These are phyloP conservation scores for Fusarium dlaminii DNA, from an alignment of 2,329 filamentous ascomycete genomes.

Conservation along the genomic window DNA sequence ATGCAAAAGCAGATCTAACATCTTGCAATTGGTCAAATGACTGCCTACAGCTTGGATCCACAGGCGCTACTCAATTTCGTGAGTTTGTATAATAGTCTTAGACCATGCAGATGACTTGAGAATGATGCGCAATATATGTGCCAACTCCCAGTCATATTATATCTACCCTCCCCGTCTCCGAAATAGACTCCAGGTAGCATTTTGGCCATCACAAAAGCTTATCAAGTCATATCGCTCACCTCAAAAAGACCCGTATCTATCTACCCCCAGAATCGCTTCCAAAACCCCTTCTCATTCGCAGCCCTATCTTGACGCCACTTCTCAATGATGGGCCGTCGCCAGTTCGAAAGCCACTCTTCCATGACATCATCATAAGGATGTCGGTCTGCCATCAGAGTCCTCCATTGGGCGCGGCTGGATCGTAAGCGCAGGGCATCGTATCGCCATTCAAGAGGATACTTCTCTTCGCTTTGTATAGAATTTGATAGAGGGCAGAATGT, in stretches of 20 bases:
- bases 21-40: not conserved
- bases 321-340: not conserved
- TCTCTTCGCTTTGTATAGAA: accelerated
- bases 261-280: not conserved
- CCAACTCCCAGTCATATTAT: not conserved
- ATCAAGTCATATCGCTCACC: not conserved
- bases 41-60: not conserved
- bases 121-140: too few species aligned
- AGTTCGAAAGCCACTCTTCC: not conserved
- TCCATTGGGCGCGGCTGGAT: not conserved
- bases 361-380: not conserved
- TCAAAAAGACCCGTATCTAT: accelerated
- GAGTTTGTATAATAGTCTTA: too few species aligned
- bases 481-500: not conserved
- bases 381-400: not conserved
- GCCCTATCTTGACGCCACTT: not conserved
- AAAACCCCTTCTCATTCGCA: not conserved
- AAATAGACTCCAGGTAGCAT: accelerated
- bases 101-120: too few species aligned
- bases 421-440: not conserved
- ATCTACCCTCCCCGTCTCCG: accelerated
- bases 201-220: accelerated
- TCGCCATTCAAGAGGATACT: not conserved
- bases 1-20: accelerated
- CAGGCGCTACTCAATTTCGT: accelerated